These are phyloP conservation scores for Penicillium capsulatum DNA, from an alignment of 2,329 filamentous ascomycete genomes.

Conservation along the genomic window DNA sequence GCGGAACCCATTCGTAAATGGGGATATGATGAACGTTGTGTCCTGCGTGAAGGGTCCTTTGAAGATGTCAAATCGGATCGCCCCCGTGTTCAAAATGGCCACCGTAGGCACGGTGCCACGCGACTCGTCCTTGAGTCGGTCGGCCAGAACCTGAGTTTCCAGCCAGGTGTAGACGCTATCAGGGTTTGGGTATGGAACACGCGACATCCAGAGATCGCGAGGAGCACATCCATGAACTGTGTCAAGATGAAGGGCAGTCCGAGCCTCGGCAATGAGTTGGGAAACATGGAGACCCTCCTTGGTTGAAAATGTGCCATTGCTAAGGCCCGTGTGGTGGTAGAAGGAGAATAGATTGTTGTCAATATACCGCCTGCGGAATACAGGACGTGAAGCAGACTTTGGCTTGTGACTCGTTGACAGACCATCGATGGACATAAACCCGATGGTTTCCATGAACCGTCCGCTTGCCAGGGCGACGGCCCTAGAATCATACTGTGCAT, in stretches of 20 bases:
- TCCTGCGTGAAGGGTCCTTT: conserved; percentile 86
- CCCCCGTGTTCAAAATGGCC: conserved; percentile 81
- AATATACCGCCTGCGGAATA: conserved; percentile 77
- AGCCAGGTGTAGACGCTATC: conserved; percentile 81
- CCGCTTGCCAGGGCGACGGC: conserved; percentile 80
- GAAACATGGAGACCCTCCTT: conserved; percentile 69
- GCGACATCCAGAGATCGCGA: conserved; percentile 73
- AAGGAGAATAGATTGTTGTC: conserved; percentile 89
- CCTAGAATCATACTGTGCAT: conserved; percentile 70
- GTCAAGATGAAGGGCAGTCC: conserved; percentile 68
- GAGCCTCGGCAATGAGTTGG: conserved; percentile 63
- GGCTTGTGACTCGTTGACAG: conserved; percentile 44
- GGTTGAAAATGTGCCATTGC: conserved; percentile 70
- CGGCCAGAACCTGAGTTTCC: conserved; percentile 68
- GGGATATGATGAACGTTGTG: conserved; percentile 78
- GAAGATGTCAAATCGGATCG: conserved; percentile 93
- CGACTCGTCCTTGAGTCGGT: conserved; percentile 55
- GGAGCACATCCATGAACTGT: conserved; percentile 78
- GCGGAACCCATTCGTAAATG: conserved; percentile 75
- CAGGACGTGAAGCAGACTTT: conserved; percentile 36
- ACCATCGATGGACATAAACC: conserved; percentile 83
- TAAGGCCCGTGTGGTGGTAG: conserved; percentile 71
- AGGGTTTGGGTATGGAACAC: conserved; percentile 67
- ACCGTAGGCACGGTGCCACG: conserved; percentile 59
- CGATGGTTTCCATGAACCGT: conserved; percentile 90